Base-by-base conservation (phyloP, 345 rosid species). In the Lumnitzera racemosa region DNA sequence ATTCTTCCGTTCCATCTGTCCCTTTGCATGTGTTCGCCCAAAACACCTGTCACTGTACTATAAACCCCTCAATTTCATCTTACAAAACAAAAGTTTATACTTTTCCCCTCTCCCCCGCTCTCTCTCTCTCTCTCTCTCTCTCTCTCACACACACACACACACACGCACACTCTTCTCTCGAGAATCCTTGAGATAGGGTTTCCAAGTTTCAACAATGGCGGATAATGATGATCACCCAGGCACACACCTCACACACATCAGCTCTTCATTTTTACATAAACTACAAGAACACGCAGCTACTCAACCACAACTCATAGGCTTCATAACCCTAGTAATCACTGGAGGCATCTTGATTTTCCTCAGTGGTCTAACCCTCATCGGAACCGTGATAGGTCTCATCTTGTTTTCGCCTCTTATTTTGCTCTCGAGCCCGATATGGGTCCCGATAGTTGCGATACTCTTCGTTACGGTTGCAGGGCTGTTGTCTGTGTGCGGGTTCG, bases 361-460 rank as follows among this genome's bases (percentile, higher is more conserved):
- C 67, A 63, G 83, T 2, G 97, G 96, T 13, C n/a, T 82, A 57
- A 78, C 90, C 16, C 61, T 75, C 61, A 78, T 96, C 0, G 78
- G 65, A 6, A 20, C 60, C 25, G 51, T 81, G 56, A 71, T 86
- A 2, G 86, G 78, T 24, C 61, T 94, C 48, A 68, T 90, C 58
- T 68, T 84, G 59, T 76, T 83, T 52, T 58, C 86, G 46, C 99
- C 99, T 2, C 15, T 92, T 63, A 68, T 89, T 50, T 56, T 92
- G 16, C 8, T 92, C 61, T 68, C 82, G 1, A 87, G 95, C 82
- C 99, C 99, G 11, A 70, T 92, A 27, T 92, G 99, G 95, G 52
- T 90, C 16, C 92, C 99, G 0, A 50, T 77, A 0, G 76, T 55
- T 49, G 41, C 72, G 23, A 31, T 81, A 54, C 55, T 87, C 24